phyloP scores from a whole-genome alignment of 2,329 filamentous ascomycete species.

The Claviceps monticola region DNA sequence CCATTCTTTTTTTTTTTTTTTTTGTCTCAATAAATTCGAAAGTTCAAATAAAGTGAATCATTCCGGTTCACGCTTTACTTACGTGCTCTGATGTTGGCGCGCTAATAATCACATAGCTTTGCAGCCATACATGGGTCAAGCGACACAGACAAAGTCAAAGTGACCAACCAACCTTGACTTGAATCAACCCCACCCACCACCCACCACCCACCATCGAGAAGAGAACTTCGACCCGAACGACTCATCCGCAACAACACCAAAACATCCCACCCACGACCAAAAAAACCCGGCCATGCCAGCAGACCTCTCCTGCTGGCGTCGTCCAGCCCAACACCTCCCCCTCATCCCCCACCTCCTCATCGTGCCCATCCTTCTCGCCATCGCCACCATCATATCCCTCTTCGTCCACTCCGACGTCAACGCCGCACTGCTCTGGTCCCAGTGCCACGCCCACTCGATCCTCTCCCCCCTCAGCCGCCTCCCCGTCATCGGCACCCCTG shows the following conservation, averaged over 20 bases:
- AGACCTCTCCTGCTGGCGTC: constrained; percentile 13
- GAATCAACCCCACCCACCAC: too few species aligned
- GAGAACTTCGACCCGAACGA: neutral
- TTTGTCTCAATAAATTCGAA: too few species aligned
- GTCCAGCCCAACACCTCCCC: constrained; percentile 37
- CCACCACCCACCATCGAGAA: too few species aligned
- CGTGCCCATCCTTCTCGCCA: constrained; percentile 31
- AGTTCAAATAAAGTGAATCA: too few species aligned
- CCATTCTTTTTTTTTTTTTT: too few species aligned
- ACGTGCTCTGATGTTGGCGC: too few species aligned
- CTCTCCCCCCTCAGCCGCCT: constrained; percentile 30
- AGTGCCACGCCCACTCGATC: constrained; percentile 35
- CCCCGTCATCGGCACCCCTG: constrained; percentile 29
- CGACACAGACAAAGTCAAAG: too few species aligned
- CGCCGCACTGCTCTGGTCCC: constrained; percentile 36
- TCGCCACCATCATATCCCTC: constrained; percentile 27
- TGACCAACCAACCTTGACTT: too few species aligned
- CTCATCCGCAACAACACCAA: neutral
- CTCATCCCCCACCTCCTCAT: constrained; percentile 40
- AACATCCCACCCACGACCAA: neutral
- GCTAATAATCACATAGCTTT: too few species aligned
- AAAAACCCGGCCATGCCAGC: neutral
- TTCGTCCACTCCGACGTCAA: constrained; percentile 36
- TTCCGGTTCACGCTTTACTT: too few species aligned
- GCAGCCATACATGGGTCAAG: too few species aligned